These are phyloP conservation scores for Linnemannia elongata DNA, from an alignment of 192 early-diverging fungal genomes.

Conservation along the genomic window DNA sequence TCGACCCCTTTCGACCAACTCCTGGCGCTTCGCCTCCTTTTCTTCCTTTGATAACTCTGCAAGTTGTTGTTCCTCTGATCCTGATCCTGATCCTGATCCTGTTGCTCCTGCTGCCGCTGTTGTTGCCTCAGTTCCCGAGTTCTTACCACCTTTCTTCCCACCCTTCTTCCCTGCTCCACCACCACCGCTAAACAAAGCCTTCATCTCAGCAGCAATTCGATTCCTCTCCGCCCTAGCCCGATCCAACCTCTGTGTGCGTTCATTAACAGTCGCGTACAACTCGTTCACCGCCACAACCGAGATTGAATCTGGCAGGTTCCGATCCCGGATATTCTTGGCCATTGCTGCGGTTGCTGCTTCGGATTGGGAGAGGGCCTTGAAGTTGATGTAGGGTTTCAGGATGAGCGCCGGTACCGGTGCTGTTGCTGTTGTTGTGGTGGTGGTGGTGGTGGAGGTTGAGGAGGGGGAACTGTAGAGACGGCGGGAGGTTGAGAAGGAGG, in stretches of 20 bases:
- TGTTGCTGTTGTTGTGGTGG: neutral
- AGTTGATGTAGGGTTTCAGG: slow-evolving; percentile 66
- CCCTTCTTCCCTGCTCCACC: neutral
- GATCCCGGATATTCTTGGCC: slow-evolving; percentile 60
- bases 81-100: neutral
- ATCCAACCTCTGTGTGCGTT: slow-evolving; percentile 60
- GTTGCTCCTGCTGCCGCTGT: neutral
- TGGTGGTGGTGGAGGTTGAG: neutral
- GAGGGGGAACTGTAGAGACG: neutral
- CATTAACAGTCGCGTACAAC: slow-evolving; percentile 62
- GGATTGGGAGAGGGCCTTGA: slow-evolving; percentile 64
- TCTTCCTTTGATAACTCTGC: neutral
- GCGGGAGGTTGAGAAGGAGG: neutral
- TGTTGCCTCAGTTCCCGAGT: neutral
- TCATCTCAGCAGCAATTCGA: slow-evolving; percentile 51
- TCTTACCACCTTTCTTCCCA: slow-evolving; percentile 21
- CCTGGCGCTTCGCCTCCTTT: slow-evolving; percentile 29
- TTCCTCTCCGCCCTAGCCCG: slow-evolving; percentile 65
- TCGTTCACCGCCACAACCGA: slow-evolving; percentile 58
- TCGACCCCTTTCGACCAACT: slow-evolving; percentile 64
- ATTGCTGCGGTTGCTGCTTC: slow-evolving; percentile 60
- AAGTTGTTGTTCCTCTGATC: neutral
- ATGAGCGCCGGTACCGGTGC: slow-evolving; percentile 21
- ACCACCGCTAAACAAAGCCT: slow-evolving; percentile 29
- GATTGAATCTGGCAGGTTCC: slow-evolving; percentile 68